Evolutionary conservation across 2,329 filamentous ascomycete species (phyloP).

Genomic region (Alternaria longipes): DNA sequence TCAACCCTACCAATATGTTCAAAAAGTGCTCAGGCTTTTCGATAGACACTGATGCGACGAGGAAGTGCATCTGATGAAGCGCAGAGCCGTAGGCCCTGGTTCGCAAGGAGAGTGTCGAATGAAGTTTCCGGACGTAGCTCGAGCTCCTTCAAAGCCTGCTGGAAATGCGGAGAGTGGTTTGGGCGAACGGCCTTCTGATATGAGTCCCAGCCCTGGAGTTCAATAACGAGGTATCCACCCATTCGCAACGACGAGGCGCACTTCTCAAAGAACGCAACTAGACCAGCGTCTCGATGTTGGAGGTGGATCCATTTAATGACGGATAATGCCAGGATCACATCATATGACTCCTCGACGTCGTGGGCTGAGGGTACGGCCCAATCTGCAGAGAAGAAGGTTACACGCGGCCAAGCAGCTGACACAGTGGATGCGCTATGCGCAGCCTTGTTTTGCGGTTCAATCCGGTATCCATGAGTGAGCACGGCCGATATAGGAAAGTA

Average conservation of each 20-base stretch:
- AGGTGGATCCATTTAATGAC: conserved; percentile 54
- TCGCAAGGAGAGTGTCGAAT: conserved; percentile 40
- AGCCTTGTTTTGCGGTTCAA: conserved; percentile 32
- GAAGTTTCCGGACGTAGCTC: conserved; percentile 47
- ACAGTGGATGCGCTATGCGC: conserved; percentile 23
- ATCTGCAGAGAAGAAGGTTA: conserved; percentile 47
- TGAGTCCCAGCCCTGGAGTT: conserved; percentile 50
- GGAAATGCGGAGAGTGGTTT: conserved; percentile 46
- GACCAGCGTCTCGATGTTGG: conserved; percentile 46
- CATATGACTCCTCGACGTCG: conserved; percentile 38
- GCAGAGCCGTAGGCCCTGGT: conserved; percentile 38
- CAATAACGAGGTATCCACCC: conserved; percentile 46
- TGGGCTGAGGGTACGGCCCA: conserved; percentile 41
- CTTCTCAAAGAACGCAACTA: conserved; percentile 45
- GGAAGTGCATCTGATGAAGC: conserved; percentile 43
- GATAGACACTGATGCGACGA: conserved; percentile 48
- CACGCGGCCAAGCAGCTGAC: conserved; percentile 35
- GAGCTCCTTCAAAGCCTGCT: conserved; percentile 34
- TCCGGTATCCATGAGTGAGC: conserved; percentile 44
- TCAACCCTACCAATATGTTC: conserved; percentile 13
- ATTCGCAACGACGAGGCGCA: conserved; percentile 40
- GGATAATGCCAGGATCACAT: conserved; percentile 51
- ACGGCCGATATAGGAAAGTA: conserved; percentile 52
- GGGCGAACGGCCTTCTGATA: conserved; percentile 49
- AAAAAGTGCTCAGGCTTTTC: conserved; percentile 32